Evolutionary conservation across 2,329 filamentous ascomycete species (phyloP), one percentile per base, ranked within the genome.

Genomic region (Neofusicoccum sp.): DNA sequence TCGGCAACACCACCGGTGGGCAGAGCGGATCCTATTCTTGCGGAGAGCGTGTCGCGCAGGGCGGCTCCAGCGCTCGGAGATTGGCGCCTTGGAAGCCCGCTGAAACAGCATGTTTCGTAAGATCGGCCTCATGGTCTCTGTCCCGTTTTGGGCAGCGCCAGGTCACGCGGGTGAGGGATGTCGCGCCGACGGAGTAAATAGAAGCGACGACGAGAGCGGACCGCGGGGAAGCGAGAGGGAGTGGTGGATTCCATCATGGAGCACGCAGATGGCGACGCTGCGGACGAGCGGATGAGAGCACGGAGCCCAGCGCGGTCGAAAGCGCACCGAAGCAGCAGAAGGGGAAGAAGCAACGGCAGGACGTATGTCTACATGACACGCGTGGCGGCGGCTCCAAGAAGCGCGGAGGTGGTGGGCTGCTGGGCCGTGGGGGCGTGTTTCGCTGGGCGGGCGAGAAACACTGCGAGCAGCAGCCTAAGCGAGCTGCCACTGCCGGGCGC

Each of bases 41-140:
- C 22, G 54, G 37, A 29, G 39, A 4, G 54, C 39, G 28, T 33
- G 41, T n/a, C 36, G 49, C 36, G 49, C 49, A n/a, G 16, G 9
- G 49, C 16, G 49, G 49, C 49, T 22, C 41, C 49, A 54, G 34
- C 36, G 16, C 49, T 31, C 39, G 54, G 54, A 58, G 41, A 58
- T 58, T 36, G 31, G 36, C 14, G 41, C 16, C 7, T n/a, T 56
- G 28, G 22, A 36, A 37, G 22, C 37, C 39, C 41, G 52, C 52
- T 56, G 52, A 56, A 56, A 56, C 52, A 44, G 52, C 22, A 56
- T 9, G 52, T 56, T 56, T 56, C 37, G 52, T 28, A 41, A 43
- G 6, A 56, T 22, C 16, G 22, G 16, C n/a, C 31, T 45, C 29
- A 45, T 45, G 22, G 43, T 7, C 29, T 45, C 6, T 28, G 4